Conservation (phyloP, 257 asterid species). For the Cruciata laevipes region DNA sequence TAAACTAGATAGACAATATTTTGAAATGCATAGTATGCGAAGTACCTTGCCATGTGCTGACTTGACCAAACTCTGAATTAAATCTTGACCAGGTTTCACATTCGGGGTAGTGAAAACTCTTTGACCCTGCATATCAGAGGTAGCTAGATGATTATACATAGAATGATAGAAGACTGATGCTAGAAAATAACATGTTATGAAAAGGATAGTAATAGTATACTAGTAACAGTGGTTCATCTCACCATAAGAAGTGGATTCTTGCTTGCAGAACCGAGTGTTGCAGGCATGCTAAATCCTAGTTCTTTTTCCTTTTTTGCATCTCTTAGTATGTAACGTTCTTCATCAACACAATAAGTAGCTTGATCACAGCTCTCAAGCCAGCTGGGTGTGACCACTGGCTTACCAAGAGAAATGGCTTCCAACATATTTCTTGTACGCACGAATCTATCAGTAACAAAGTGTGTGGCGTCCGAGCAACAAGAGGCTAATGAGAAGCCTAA, state of each 20-base stretch:
- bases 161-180: not conserved
- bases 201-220: not conserved
- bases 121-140: conserved; percentile 40
- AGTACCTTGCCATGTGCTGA: conserved; percentile 68
- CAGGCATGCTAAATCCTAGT: conserved; percentile 59
- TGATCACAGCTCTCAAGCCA: conserved; percentile 79
- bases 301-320: conserved; percentile 76
- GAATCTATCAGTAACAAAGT: conserved; percentile 65
- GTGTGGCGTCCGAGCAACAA: conserved; percentile 63
- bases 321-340: conserved; percentile 55
- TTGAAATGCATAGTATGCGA: conserved; percentile 3
- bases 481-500: conserved; percentile 51
- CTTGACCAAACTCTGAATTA: conserved; percentile 48
- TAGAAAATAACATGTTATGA: conserved; percentile 5
- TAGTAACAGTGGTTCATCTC: conserved; percentile 9
- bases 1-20: not conserved
- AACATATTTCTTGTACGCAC: conserved; percentile 68
- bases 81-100: conserved; percentile 49
- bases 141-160: conserved; percentile 13
- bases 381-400: conserved; percentile 63
- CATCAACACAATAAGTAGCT: conserved; percentile 50
- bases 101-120: conserved; percentile 56
- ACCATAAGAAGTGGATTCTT: conserved; percentile 66
- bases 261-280: conserved; percentile 51
- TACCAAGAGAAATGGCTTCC: conserved; percentile 71